A percentile compares a stretch with the other conserved stretches of the same genome.
Evolutionary conservation across 345 rosid genomes (phyloP).

Genomic region (Physaria fendleri): DNA sequence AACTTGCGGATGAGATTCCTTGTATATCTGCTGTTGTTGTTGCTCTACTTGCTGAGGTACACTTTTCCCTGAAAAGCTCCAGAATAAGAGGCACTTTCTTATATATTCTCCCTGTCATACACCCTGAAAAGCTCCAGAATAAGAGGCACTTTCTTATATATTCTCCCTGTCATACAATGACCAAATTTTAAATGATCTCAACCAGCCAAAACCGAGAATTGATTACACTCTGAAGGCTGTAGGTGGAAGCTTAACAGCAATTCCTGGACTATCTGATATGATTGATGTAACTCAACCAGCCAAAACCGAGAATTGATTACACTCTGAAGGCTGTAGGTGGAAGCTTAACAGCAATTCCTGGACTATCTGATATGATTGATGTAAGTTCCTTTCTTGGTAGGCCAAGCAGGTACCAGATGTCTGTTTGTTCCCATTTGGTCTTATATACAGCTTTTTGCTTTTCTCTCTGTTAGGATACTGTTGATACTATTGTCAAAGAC

Average conservation of each 20-base stretch:
- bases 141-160: neutral
- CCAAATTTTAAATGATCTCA: slow-evolving; percentile 15
- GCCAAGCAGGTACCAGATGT: neutral
- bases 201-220: slow-evolving; percentile 97
- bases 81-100: neutral
- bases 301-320: slow-evolving; percentile 93
- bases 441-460: slow-evolving; percentile 7
- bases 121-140: neutral
- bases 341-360: slow-evolving; percentile 95
- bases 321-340: slow-evolving; percentile 98
- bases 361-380: slow-evolving; percentile 94
- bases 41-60: slow-evolving; percentile 93
- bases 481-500: slow-evolving; percentile 72
- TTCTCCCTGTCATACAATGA: slow-evolving; percentile 5
- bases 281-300: too few relatives aligned
- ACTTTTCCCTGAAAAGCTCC: neutral
- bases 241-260: slow-evolving; percentile 96
- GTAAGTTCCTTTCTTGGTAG: slow-evolving; percentile 42
- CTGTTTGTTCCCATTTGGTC: neutral
- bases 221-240: slow-evolving; percentile 94
- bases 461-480: slow-evolving; percentile 61
- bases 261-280: slow-evolving; percentile 95
- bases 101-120: too few relatives aligned
- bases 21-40: slow-evolving; percentile 96
- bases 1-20: slow-evolving; percentile 96